These are phyloP conservation scores for Rhexocercosporidium sp. DNA, from an alignment of 2,329 filamentous ascomycete species.

Conservation along the genomic window DNA sequence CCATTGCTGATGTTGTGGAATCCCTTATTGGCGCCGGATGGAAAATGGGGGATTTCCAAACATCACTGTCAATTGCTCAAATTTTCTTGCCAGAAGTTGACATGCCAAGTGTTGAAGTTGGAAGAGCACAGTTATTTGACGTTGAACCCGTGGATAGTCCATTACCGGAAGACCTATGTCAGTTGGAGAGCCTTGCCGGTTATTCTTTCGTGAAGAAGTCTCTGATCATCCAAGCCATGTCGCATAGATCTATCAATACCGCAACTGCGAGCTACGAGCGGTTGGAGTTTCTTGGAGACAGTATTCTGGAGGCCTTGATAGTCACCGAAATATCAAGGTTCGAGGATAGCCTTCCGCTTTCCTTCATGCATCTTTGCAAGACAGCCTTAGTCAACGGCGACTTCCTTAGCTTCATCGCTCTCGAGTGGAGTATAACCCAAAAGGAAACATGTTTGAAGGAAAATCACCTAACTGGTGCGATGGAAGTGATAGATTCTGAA, in stretches of 20 bases:
- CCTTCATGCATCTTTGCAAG: conserved; percentile 73
- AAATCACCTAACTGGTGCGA: conserved; percentile 2
- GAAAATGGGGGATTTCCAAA: conserved; percentile 45
- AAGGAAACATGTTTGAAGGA: conserved; percentile 11
- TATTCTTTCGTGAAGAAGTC: conserved; percentile 71
- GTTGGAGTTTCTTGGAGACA: conserved; percentile 85
- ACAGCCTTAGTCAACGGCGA: conserved; percentile 78
- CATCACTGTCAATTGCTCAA: conserved; percentile 14
- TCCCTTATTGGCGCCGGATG: conserved; percentile 80
- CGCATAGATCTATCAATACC: conserved; percentile 64
- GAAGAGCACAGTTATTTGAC: conserved; percentile 12
- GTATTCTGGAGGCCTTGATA: conserved; percentile 79
- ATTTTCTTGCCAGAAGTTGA: conserved; percentile 19
- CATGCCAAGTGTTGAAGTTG: conserved; percentile 18
- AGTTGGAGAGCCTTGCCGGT: conserved; percentile 67
- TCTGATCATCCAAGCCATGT: conserved; percentile 77
- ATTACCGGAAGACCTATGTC: conserved; percentile 2
- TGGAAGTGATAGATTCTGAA: conserved; percentile 4
- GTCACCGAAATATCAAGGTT: conserved; percentile 58
- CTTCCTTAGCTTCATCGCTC: conserved; percentile 75
- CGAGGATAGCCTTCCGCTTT: conserved; percentile 52
- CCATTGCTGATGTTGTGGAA: conserved; percentile 83
- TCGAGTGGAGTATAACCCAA: conserved; percentile 50
- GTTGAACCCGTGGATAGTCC: conserved; percentile 7
- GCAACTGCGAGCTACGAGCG: conserved; percentile 58